These are phyloP conservation scores for Isatis tinctoria DNA, from an alignment of 345 rosid species.

Conservation along the genomic window DNA sequence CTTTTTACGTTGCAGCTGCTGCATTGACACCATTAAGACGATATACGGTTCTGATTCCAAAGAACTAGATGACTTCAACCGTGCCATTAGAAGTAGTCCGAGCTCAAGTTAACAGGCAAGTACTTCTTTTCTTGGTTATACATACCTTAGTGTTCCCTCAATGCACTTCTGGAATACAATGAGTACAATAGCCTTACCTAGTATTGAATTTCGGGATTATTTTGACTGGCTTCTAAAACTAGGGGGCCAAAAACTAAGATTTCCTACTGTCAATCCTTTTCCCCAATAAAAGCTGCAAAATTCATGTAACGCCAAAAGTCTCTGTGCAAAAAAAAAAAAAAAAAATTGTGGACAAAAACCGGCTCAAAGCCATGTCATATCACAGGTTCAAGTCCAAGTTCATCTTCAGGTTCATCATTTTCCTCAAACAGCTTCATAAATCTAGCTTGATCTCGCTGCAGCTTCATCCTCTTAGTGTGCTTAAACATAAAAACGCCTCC, in stretches of 20 bases:
- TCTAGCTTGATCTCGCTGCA: slow-evolving; percentile 85
- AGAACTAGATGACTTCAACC: slow-evolving; percentile 59
- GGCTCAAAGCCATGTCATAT: slow-evolving; percentile 1
- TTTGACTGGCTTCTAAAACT: background rate
- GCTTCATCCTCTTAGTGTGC: slow-evolving; percentile 68
- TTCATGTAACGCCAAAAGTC: background rate
- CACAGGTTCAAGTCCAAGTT: slow-evolving; percentile 58
- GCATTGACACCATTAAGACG: slow-evolving; percentile 69
- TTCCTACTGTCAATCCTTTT: background rate
- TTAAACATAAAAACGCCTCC: slow-evolving; percentile 41
- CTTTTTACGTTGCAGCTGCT: slow-evolving; percentile 39
- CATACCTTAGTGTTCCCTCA: background rate
- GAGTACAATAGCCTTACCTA: background rate
- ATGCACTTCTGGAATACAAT: background rate
- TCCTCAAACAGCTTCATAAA: slow-evolving; percentile 88
- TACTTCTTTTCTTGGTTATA: background rate
- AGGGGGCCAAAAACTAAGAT: background rate
- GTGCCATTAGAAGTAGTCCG: slow-evolving; percentile 34
- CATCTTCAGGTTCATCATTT: slow-evolving; percentile 88
- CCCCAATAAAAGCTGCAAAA: background rate
- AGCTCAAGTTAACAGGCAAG: slow-evolving; percentile 2
- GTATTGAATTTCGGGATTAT: background rate
- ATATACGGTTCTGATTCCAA: slow-evolving; percentile 56
- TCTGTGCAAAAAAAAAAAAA: background rate
- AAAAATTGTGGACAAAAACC: background rate